Base-by-base conservation (phyloP, 2,329 filamentous ascomycete genomes). In the Clarireedia monteithiana region DNA sequence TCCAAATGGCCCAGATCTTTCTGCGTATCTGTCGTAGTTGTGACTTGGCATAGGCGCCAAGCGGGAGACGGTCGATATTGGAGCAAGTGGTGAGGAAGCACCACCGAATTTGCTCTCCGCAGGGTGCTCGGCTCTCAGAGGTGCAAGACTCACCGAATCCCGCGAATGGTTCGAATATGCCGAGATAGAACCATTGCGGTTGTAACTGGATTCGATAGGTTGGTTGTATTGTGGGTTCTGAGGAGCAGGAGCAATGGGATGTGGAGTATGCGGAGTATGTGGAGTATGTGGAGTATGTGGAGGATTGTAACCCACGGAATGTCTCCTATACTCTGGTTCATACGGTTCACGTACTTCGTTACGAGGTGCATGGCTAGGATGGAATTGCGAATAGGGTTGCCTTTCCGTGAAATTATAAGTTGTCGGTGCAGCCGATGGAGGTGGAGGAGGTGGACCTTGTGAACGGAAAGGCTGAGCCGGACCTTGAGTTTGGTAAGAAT, bases 81-180 rank as follows among this genome's bases (percentile, higher is more conserved):
- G 53, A 15, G 54, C 58, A 27, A 60, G 52, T 12, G 73, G 57
- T 66, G 66, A 50, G 24, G 50, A 58, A 5, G 59, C 44, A 27
- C 55, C 48, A 7, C 66, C 62, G 42, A 57, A 62, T 36, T 60
- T 65, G 17, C 57, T 53, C 4, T 61, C 58, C 17, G 55, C 36
- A 1, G 52, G 23, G 6, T 55, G 38, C 4, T 57, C 58, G 7
- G 57, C 27, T 38, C 60, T 59, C 36, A 63, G 34, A 34, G 60
- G 61, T 27, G 61, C 56, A 10, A 60, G 46, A 30, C 23, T 50
- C 26, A 58, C 45, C 12, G 62, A 60, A 30, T 56, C 53, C 10
- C 50, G 53, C 24, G 34, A 30, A 34, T 10, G 38, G 14, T 12
- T 40, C 12, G 48, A 12, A 30, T 52, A 56, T 5, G 27, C 20